Conservation (phyloP, 2,329 filamentous ascomycete species). For the Trichoderma hamatum region DNA sequence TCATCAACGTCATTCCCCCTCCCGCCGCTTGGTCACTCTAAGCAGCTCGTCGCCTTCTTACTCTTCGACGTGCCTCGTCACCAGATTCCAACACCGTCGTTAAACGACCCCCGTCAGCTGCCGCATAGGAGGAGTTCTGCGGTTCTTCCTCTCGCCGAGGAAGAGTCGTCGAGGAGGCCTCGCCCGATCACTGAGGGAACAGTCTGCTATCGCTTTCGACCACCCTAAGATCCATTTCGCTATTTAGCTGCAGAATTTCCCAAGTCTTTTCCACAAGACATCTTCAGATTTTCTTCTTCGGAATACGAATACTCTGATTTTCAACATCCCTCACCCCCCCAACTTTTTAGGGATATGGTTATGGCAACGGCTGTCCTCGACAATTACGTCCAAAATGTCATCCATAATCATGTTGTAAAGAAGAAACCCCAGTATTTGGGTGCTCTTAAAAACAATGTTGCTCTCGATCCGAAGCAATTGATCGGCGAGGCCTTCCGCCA, state of each 20-base stretch:
- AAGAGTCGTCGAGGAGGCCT: constrained; percentile 99
- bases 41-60: constrained; percentile 54
- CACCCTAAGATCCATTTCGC: constrained; percentile 74
- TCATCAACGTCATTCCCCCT: constrained; percentile 67
- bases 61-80: constrained; percentile 55
- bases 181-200: constrained; percentile 88
- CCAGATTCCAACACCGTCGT: constrained; percentile 54
- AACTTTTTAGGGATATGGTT: constrained; percentile 58
- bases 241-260: constrained; percentile 31
- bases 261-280: constrained; percentile 14
- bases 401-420: constrained; percentile 52
- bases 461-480: constrained; percentile 69
- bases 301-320: constrained; percentile 3
- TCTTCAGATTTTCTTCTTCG: constrained; percentile 13
- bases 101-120: constrained; percentile 77
- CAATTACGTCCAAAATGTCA: constrained; percentile 53
- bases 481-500: constrained; percentile 86
- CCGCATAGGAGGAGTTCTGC: constrained; percentile 98
- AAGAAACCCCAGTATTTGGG: constrained; percentile 49
- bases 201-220: constrained; percentile 92
- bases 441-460: constrained; percentile 46
- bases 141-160: constrained; percentile 99
- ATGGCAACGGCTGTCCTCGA: constrained; percentile 65
- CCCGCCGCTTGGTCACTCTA: constrained; percentile 52
- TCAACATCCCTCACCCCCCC: constrained; percentile 20